These are phyloP conservation scores for Pisolithus marmoratus DNA, from an alignment of 768 basidiomycete species.

Conservation along the genomic window DNA sequence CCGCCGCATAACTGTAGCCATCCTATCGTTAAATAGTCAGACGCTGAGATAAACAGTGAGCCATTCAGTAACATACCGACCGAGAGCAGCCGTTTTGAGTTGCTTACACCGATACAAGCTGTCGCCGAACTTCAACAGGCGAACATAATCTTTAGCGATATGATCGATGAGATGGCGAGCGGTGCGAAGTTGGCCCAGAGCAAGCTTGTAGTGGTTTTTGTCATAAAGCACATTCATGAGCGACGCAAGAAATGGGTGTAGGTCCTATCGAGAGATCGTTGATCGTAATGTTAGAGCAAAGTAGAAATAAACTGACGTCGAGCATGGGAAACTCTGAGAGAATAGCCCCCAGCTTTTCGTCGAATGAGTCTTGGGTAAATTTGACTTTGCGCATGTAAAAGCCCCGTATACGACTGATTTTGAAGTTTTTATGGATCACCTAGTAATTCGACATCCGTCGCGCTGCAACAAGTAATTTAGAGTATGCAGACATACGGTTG, in stretches of 20 bases:
- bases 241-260: slow-evolving; percentile 94
- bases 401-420: slow-evolving; percentile 96
- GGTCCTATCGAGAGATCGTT: slow-evolving; percentile 43
- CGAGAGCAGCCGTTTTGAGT: slow-evolving; percentile 94
- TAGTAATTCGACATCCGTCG: slow-evolving; percentile 23
- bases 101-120: slow-evolving; percentile 98
- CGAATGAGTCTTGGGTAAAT: slow-evolving; percentile 95
- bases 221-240: slow-evolving; percentile 98
- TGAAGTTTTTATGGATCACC: slow-evolving; percentile 99
- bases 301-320: slow-evolving; percentile 56
- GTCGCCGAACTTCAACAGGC: slow-evolving; percentile 96
- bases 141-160: slow-evolving; percentile 94
- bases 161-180: slow-evolving; percentile 95
- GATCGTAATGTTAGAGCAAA: neutral
- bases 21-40: slow-evolving; percentile 39
- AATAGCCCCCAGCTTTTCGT: slow-evolving; percentile 91
- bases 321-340: slow-evolving; percentile 96
- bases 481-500: slow-evolving; percentile 52
- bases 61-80: slow-evolving; percentile 62
- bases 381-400: slow-evolving; percentile 99
- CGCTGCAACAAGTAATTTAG: neutral
- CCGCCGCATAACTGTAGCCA: slow-evolving; percentile 98
- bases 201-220: slow-evolving; percentile 99
- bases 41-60: neutral
- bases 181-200: slow-evolving; percentile 93